Base-by-base conservation (phyloP, 2,329 filamentous ascomycete genomes). In the Cladosporium sp. region DNA sequence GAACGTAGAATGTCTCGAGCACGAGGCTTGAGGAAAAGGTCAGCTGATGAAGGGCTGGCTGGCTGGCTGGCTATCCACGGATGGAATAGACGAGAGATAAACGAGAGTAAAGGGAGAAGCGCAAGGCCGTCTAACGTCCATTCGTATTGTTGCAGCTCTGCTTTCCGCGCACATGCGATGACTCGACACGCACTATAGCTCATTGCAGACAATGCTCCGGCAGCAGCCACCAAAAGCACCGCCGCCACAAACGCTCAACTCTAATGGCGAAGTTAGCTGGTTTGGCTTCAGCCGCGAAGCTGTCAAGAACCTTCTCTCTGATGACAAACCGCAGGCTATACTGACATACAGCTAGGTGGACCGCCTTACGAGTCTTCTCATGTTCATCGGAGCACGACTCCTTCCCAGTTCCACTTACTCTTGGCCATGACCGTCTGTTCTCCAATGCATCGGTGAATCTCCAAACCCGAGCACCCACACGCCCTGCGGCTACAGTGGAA, bases 121-220 rank as follows among this genome's bases (percentile, higher is more conserved):
- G 41, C 41, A 47, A 47, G 21, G 41, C 41, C 41, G 41, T 47
- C 41, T 47, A n/a, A 47, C 41, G 4, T 21, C 41, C 21, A 21
- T 47, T 47, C 41, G 41, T 21, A 47, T 47, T 21, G 21, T 47
- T 47, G 41, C 41, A 47, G 41, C 41, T 21, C n/a, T 6, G 3
- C 34, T 21, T 21, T 47, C 41, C 41, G 41, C 41, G 41, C 41
- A 47, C 41, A 24, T 12, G 41, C 41, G 41, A 47, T 47, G 41
- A 47, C 41, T 47, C 41, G 41, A 24, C 41, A 21, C n/a, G 41
- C 41, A 47, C 41, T 47, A 47, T 47, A 21, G 41, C 41, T n/a
- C 30, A 12, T 47, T 47, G 26, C 30, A 55, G 52, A 55, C 52
- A 55, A 12, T 55, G 52, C 52, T 55, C 52, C 52, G 52, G n/a